phyloP scores from a whole-genome alignment of 352 stramenopile species.

The Pythium periplocum region DNA sequence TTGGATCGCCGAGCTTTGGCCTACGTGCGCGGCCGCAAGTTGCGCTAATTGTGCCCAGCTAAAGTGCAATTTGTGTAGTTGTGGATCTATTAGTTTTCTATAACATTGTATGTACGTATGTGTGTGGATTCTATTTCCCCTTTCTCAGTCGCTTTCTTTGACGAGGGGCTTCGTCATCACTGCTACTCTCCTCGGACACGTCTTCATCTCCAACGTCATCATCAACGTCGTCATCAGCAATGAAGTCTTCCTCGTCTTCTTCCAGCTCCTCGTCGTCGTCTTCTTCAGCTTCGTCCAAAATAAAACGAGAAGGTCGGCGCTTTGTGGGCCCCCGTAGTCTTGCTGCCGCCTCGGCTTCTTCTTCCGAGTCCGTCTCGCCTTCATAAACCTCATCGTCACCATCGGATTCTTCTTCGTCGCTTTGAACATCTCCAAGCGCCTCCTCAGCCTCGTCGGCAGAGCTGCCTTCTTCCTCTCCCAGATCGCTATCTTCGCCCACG shows the following conservation, averaged over 20 bases:
- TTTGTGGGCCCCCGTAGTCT: conserved; percentile 13
- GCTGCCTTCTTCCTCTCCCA: conserved; percentile 38
- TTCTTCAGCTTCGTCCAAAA: conserved; percentile 75
- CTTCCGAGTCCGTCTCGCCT: conserved; percentile 63
- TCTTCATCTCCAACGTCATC: conserved; percentile 16
- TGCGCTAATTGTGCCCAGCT: conserved; percentile 30
- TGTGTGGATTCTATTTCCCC: background rate
- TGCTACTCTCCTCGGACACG: conserved; percentile 10
- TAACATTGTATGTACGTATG: background rate
- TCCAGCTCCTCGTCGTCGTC: conserved; percentile 26
- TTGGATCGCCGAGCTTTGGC: conserved; percentile 71
- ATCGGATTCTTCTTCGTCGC: conserved; percentile 30
- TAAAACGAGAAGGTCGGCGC: conserved; percentile 48
- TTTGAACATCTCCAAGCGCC: conserved; percentile 14
- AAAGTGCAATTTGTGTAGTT: too few relatives aligned
- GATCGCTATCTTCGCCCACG: conserved; percentile 58
- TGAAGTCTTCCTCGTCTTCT: conserved; percentile 29
- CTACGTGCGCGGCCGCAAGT: conserved; percentile 64
- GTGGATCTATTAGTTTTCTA: too few relatives aligned
- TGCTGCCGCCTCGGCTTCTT: conserved; percentile 26
- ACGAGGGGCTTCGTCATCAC: conserved; percentile 2
- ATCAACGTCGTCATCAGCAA: conserved; percentile 23
- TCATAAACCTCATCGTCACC: conserved; percentile 35
- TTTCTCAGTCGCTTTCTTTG: conserved; percentile 10
- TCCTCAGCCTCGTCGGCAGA: conserved; percentile 36